phyloP scores from a whole-genome alignment of 768 basidiomycete genomes.

The Suillus plorans region DNA sequence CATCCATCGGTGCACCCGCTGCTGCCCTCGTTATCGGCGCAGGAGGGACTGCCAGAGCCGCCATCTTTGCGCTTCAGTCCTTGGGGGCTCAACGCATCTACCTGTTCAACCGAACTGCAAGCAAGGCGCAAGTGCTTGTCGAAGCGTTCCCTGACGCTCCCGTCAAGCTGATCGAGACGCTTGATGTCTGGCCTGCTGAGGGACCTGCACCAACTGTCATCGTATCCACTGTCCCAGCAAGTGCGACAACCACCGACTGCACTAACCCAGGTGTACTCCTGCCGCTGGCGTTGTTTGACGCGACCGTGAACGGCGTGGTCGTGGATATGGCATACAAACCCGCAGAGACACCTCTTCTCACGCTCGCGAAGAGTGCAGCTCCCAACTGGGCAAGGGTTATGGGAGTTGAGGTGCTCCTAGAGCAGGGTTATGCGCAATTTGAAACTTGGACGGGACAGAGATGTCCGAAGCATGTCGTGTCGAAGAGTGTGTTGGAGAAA shows the following conservation, averaged over 20 bases:
- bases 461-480: constrained; percentile 52
- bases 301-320: constrained; percentile 66
- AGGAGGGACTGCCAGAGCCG: constrained; percentile 92
- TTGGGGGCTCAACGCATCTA: constrained; percentile 73
- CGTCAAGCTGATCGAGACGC: constrained; percentile 57
- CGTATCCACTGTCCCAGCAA: constrained; percentile 85
- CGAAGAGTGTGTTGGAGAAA: constrained; percentile 46
- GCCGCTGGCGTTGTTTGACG: constrained; percentile 55
- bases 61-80: constrained; percentile 81
- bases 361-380: constrained; percentile 54
- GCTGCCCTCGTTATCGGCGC: constrained; percentile 89
- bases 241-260: constrained; percentile 47
- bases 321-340: constrained; percentile 97
- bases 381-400: constrained; percentile 67
- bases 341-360: constrained; percentile 75
- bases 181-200: constrained; percentile 52
- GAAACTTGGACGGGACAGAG: constrained; percentile 74
- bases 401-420: constrained; percentile 82
- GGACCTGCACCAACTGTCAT: constrained; percentile 64
- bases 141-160: constrained; percentile 63
- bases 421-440: constrained; percentile 88
- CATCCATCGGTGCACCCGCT: constrained; percentile 31
- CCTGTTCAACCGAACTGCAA: constrained; percentile 81
- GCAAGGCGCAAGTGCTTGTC: constrained; percentile 71
- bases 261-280: constrained; percentile 44